Percentiles rank a stretch among this genome's conserved stretches.
Conservation (phyloP, 768 basidiomycete species). For the Suillus paluster region DNA sequence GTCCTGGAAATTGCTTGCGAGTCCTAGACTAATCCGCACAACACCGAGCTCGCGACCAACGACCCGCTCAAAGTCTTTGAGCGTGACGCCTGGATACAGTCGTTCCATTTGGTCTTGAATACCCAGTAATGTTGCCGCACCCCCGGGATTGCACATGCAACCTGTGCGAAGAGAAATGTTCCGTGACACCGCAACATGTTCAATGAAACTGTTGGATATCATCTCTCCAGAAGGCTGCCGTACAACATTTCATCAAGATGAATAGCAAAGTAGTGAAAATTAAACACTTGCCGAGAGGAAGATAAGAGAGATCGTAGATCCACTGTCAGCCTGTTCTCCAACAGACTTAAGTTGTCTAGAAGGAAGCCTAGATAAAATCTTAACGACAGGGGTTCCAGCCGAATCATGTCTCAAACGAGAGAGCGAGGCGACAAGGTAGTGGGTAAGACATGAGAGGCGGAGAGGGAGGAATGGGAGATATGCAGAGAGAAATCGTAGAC, state of each 20-base stretch:
- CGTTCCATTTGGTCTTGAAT: conserved; percentile 66
- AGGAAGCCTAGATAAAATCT: conserved; percentile 69
- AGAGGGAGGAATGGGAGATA: conserved; percentile 82
- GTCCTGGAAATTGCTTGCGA: conserved; percentile 80
- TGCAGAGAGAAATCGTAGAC: conserved; percentile 74
- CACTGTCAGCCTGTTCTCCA: conserved; percentile 68
- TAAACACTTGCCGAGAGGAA: conserved; percentile 59
- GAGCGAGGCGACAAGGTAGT: conserved; percentile 62
- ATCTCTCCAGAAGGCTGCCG: conserved; percentile 65
- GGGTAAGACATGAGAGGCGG: conserved; percentile 70
- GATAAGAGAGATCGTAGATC: conserved; percentile 64
- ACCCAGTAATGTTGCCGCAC: conserved; percentile 71
- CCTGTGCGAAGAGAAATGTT: conserved; percentile 81
- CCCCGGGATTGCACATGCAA: conserved; percentile 90
- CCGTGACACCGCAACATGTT: conserved; percentile 63
- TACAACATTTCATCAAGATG: background rate
- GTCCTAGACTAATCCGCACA: conserved; percentile 76
- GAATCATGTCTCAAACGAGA: conserved; percentile 63
- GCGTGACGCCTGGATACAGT: conserved; percentile 61
- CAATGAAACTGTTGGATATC: conserved; percentile 75
- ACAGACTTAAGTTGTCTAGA: conserved; percentile 54
- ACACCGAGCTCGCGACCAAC: conserved; percentile 76
- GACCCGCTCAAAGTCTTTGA: conserved; percentile 60
- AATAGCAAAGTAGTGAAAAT: background rate
- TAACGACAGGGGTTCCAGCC: conserved; percentile 62